These are phyloP conservation scores for Blastomyces gilchristii DNA, from an alignment of 2,329 filamentous ascomycete species.

Conservation along the genomic window DNA sequence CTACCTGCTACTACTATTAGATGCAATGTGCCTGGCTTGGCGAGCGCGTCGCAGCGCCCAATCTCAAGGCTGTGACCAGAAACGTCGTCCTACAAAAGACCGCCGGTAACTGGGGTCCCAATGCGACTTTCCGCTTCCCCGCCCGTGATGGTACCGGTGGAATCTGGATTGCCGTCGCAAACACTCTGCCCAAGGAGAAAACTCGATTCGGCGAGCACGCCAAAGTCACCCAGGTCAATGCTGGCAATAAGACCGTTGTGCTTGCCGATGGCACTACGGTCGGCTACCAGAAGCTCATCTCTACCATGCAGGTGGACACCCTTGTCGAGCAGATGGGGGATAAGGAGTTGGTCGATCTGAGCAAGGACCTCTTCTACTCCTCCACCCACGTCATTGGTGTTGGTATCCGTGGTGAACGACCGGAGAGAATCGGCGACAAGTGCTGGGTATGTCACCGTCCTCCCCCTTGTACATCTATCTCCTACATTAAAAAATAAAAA, in stretches of 20 bases:
- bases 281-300: conserved; percentile 84
- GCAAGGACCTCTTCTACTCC: conserved; percentile 92
- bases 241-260: conserved; percentile 69
- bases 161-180: conserved; percentile 96
- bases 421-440: conserved; percentile 96
- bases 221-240: conserved; percentile 76
- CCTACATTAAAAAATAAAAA: neutral
- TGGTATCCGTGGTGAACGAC: conserved; percentile 80
- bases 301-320: conserved; percentile 90
- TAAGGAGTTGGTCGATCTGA: conserved; percentile 68
- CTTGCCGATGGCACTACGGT: conserved; percentile 78
- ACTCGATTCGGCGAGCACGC: conserved; percentile 79
- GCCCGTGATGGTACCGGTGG: conserved; percentile 90
- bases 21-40: conserved; percentile 99
- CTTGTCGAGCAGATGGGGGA: conserved; percentile 81
- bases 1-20: conserved; percentile 37
- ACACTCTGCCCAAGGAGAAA: conserved; percentile 87
- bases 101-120: conserved; percentile 95
- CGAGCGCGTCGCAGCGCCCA: conserved; percentile 93
- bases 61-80: conserved; percentile 84
- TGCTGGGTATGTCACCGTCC: conserved; percentile 62
- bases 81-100: conserved; percentile 96
- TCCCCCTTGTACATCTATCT: neutral
- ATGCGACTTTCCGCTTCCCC: conserved; percentile 96
- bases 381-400: conserved; percentile 96